A percentile compares a stretch with the other conserved stretches of the same genome.
Conservation (phyloP, 768 basidiomycete species). For the Auriscalpium orientale region DNA sequence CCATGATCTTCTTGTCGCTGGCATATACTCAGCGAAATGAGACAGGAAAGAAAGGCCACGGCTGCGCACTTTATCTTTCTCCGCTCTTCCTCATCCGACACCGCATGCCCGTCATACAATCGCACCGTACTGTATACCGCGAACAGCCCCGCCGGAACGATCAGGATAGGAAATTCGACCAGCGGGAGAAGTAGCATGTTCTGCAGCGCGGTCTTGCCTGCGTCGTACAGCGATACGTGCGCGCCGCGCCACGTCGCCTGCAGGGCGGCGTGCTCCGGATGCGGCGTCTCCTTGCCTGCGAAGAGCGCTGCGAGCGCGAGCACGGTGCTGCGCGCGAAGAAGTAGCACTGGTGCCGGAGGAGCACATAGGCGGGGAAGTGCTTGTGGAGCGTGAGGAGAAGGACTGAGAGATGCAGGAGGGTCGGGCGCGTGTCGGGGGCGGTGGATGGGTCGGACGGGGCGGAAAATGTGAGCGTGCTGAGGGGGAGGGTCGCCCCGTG, state of each 20-base stretch:
- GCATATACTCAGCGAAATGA: neutral
- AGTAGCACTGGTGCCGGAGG: conserved; percentile 14
- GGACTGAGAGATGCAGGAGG: conserved; percentile 11
- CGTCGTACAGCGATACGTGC: conserved; percentile 13
- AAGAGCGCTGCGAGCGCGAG: conserved; percentile 8
- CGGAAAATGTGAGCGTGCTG: conserved; percentile 9
- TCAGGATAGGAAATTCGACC: conserved; percentile 6
- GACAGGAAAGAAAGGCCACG: neutral
- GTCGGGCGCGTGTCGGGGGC: conserved; percentile 1
- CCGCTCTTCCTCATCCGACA: conserved; percentile 4
- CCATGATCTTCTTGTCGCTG: conserved; percentile 13
- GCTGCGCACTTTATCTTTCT: conserved; percentile 10
- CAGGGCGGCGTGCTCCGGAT: neutral
- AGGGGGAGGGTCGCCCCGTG: conserved; percentile 8
- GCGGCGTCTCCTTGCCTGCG: conserved; percentile 1
- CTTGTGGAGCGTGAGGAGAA: conserved; percentile 9
- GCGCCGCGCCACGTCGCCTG: conserved; percentile 15
- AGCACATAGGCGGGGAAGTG: conserved; percentile 15
- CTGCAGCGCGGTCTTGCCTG: conserved; percentile 10
- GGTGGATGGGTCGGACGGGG: neutral
- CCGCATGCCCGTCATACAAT: conserved; percentile 11
- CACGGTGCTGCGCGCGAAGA: conserved; percentile 12
- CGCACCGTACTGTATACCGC: conserved; percentile 11
- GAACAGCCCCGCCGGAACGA: conserved; percentile 14
- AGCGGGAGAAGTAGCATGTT: conserved; percentile 15